A percentile compares a stretch with the other conserved stretches of the same genome.
Conservation (phyloP, 768 basidiomycete genomes). For the Saitozyma sp. region DNA sequence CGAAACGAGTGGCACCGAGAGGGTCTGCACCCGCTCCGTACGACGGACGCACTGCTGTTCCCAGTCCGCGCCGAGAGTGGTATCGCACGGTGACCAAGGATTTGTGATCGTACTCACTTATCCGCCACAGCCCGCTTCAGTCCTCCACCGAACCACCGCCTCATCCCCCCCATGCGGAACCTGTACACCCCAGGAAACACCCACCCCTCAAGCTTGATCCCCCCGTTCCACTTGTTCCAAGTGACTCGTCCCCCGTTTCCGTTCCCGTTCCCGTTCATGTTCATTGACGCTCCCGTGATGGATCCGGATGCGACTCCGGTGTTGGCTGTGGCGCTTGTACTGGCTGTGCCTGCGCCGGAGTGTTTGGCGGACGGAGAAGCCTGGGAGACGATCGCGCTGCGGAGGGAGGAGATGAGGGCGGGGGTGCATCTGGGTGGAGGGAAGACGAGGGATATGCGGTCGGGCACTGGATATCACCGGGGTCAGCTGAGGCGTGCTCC, state of each 20-base stretch:
- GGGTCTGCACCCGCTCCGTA: neutral
- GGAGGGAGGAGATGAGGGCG: constrained; percentile 34
- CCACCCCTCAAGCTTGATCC: constrained; percentile 45
- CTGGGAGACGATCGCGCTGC: constrained; percentile 28
- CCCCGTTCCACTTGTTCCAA: constrained; percentile 21
- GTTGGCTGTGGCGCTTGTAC: neutral
- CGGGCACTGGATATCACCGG: constrained; percentile 24
- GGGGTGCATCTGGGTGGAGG: constrained; percentile 39
- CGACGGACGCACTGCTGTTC: neutral
- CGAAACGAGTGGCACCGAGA: neutral
- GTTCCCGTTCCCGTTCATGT: too few relatives aligned
- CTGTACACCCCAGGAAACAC: constrained; percentile 41
- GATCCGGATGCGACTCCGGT: too few relatives aligned
- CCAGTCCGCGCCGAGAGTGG: neutral
- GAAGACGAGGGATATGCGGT: constrained; percentile 44
- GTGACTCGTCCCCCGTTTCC: neutral
- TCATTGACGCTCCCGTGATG: too few relatives aligned
- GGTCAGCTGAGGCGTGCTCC: constrained; percentile 12
- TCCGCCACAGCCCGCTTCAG: constrained; percentile 25
- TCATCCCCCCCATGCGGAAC: constrained; percentile 42
- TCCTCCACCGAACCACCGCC: constrained; percentile 32
- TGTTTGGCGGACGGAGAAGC: constrained; percentile 4
- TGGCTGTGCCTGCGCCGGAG: constrained; percentile 5
- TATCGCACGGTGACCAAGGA: too few relatives aligned
- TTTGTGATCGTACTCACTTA: constrained; percentile 12